Base-by-base conservation (phyloP, 139 green algal species). In the Zygnema cylindricum region DNA sequence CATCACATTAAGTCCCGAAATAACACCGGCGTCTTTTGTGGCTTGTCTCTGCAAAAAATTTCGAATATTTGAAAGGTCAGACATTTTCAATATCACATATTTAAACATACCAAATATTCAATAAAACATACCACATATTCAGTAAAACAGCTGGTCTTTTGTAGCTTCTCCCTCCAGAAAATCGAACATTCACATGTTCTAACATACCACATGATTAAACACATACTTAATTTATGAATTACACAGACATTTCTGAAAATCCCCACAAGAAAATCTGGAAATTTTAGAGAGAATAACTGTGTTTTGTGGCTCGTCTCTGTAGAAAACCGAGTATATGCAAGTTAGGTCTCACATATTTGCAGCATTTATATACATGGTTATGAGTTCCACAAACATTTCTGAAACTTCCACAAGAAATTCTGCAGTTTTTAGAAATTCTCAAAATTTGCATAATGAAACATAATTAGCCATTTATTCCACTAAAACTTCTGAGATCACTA, bases 11-110 rank as follows among this genome's bases (percentile, higher is more conserved):
- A 94, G 85, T 35, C 92, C 92, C 33, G 92, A 22, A 36, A 90
- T 90, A 1, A 90, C 86, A 1, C 86, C 86, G 23, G 88, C 88
- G 32, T 92, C 88, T 63, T 92, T 92, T 78, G 96, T 98, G 39
- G 96, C 96, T 93, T 99, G 96, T 49, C 96, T 93, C 95, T 98
- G 96, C 77, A 63, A 63, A 7, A 7, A 63, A 25, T 7, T 7
- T 16, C 7, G 49, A 7, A 16, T 63, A 16, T 63, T 63, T 16
- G 49, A 63, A 16, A 16, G 49, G 49, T 63, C 49, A 63, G 49
- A 63, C 7, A 63, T 16, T 25, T 16, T 63, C 49, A 16, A 63
- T 16, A 63, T 63, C 7, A 63, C 7, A 63, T 38, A 54, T 41
- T 79, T 41, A 16, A 11, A 7, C 42, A 38, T 3, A 79, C 43